These are phyloP conservation scores for Pholiota microspora DNA, from an alignment of 768 basidiomycete species.

Conservation along the genomic window DNA sequence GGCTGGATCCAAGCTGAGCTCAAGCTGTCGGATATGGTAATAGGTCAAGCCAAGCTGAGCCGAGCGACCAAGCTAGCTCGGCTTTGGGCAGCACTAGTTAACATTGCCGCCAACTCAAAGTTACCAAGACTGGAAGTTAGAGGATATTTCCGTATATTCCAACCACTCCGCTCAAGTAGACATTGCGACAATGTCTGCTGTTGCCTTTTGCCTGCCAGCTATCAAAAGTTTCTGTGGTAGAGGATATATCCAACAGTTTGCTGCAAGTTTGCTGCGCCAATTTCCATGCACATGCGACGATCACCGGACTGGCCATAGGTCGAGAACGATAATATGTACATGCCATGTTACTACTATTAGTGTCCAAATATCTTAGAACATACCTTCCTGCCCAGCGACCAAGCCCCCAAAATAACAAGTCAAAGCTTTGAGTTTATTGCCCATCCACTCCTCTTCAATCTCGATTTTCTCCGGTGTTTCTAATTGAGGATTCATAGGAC, in stretches of 20 bases:
- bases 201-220: background rate
- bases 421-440: constrained; percentile 86
- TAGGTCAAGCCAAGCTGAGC: background rate
- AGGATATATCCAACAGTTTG: background rate
- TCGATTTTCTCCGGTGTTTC: constrained; percentile 61
- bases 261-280: too few species aligned
- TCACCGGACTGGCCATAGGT: too few species aligned
- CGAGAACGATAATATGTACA: too few species aligned
- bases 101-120: too few species aligned
- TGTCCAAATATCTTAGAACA: constrained; percentile 40
- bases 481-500: background rate
- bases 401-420: constrained; percentile 94
- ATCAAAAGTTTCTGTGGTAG: background rate
- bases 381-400: constrained; percentile 59
- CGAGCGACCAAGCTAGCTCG: too few species aligned
- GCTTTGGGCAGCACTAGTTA: too few species aligned
- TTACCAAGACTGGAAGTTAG: background rate
- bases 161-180: background rate
- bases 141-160: background rate
- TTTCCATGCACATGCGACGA: too few species aligned
- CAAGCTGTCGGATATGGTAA: background rate
- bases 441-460: constrained; percentile 97
- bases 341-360: too few species aligned
- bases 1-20: background rate
- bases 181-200: background rate